These are phyloP conservation scores for Aspergillus incahuasiensis DNA, from an alignment of 495 filamentous ascomycete species.

Conservation along the genomic window DNA sequence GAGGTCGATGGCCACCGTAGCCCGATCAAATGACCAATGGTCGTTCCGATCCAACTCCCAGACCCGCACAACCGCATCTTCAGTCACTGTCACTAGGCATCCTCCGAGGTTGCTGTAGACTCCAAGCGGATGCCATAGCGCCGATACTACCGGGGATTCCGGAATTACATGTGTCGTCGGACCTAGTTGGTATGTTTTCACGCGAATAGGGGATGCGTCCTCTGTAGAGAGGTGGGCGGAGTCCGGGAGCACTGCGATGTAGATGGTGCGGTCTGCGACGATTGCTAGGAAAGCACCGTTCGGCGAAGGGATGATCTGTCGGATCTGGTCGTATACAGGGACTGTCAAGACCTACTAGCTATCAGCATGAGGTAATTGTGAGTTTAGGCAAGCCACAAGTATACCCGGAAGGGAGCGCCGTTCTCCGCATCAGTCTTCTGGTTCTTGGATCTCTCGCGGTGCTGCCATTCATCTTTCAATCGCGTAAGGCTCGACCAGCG, in stretches of 20 bases:
- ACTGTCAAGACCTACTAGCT: conserved; percentile 59
- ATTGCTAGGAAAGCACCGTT: conserved; percentile 75
- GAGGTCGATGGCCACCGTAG: conserved; percentile 76
- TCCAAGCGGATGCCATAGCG: conserved; percentile 84
- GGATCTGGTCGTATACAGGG: conserved; percentile 68
- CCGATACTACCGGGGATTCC: conserved; percentile 67
- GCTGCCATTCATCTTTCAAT: conserved; percentile 69
- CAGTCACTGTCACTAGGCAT: conserved; percentile 76
- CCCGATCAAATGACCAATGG: conserved; percentile 76
- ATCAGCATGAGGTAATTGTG: conserved; percentile 2
- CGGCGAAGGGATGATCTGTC: conserved; percentile 76
- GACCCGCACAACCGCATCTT: conserved; percentile 75
- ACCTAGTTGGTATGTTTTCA: conserved; percentile 79
- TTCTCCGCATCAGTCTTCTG: conserved; percentile 19
- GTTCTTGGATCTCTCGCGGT: conserved; percentile 33
- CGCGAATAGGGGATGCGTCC: conserved; percentile 60
- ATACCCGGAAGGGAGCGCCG: conserved; percentile 33
- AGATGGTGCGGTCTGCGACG: conserved; percentile 75
- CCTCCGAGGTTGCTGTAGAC: conserved; percentile 52
- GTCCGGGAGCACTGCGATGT: conserved; percentile 74
- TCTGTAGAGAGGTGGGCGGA: conserved; percentile 62
- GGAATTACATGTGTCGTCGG: conserved; percentile 85
- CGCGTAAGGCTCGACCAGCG: conserved; percentile 75
- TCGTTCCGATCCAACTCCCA: conserved; percentile 82
- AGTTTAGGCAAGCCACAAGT: not conserved